phyloP scores from a whole-genome alignment of 768 basidiomycete genomes.

The Vishniacozyma victoriae region DNA sequence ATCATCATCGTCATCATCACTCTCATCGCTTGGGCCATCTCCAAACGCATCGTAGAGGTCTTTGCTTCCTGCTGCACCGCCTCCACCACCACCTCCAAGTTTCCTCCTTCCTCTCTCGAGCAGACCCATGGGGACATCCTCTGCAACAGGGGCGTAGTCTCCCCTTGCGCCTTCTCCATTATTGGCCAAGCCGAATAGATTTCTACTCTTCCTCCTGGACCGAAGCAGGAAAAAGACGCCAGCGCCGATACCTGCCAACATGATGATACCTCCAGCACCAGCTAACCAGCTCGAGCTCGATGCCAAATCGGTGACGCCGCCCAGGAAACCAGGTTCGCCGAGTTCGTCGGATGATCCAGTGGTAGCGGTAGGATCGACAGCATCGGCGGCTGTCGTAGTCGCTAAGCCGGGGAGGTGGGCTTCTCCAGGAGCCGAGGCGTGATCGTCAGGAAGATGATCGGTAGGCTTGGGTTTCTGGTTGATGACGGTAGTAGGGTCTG shows the following conservation, averaged over 20 bases:
- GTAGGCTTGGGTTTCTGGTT: conserved; percentile 79
- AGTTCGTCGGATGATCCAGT: conserved; percentile 7
- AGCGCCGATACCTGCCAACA: conserved; percentile 64
- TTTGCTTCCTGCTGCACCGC: conserved; percentile 55
- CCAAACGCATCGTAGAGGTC: conserved; percentile 97
- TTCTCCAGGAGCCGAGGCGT: conserved; percentile 72
- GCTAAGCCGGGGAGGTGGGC: conserved; percentile 59
- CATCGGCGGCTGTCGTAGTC: conserved; percentile 10
- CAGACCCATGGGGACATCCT: conserved; percentile 72
- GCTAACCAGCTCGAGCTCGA: conserved; percentile 84
- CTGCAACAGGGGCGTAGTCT: conserved; percentile 47
- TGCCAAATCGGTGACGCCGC: conserved; percentile 34
- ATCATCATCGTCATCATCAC: conserved; percentile 46
- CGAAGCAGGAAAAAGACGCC: conserved; percentile 78
- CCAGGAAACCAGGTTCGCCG: conserved; percentile 43
- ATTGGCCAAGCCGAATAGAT: conserved; percentile 54
- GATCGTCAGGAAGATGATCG: conserved; percentile 76
- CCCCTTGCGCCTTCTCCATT: conserved; percentile 45
- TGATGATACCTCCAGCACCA: conserved; percentile 69
- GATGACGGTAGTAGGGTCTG: conserved; percentile 48
- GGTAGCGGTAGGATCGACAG: conserved; percentile 6
- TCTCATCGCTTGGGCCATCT: conserved; percentile 68
- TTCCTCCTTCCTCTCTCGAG: conserved; percentile 52
- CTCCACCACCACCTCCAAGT: conserved; percentile 25
- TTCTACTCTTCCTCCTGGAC: conserved; percentile 47